phyloP scores from a whole-genome alignment of 2,329 filamentous ascomycete genomes.

The Pseudohalonectria lignicola region DNA sequence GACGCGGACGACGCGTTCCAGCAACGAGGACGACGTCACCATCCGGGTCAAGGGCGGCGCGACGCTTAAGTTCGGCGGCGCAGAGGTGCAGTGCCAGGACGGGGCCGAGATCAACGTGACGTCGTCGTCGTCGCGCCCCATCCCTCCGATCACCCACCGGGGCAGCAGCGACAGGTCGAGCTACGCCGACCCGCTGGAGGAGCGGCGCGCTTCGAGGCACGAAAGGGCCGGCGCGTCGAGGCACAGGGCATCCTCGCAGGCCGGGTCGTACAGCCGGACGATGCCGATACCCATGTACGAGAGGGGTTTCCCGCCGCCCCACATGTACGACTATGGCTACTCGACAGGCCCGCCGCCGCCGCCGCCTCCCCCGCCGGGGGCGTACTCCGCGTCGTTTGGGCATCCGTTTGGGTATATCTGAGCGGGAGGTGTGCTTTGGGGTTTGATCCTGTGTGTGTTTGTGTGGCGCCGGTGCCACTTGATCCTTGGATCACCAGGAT shows the following conservation, averaged over 20 bases:
- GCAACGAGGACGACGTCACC: constrained; percentile 47
- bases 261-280: constrained; percentile 31
- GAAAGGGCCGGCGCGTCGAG: constrained; percentile 32
- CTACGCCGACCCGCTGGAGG: constrained; percentile 35
- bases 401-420: too few species aligned
- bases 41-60: constrained; percentile 47
- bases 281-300: constrained; percentile 8
- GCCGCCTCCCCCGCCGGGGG: not conserved
- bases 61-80: constrained; percentile 42
- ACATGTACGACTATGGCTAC: constrained; percentile 7
- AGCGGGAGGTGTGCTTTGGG: too few species aligned
- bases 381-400: too few species aligned
- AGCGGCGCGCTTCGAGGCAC: constrained; percentile 27
- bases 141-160: constrained; percentile 14
- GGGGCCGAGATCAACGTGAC: constrained; percentile 50
- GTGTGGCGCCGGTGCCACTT: too few species aligned
- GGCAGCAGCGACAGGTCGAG: constrained; percentile 40
- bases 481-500: too few species aligned
- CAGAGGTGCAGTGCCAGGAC: constrained; percentile 47
- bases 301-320: not conserved
- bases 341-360: not conserved
- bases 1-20: constrained; percentile 47
- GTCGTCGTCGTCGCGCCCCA: constrained; percentile 15
- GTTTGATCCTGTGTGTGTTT: too few species aligned
- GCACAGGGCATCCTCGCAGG: constrained; percentile 36